Conservation (phyloP, 208 protist species). For the Leishmania mexicana region DNA sequence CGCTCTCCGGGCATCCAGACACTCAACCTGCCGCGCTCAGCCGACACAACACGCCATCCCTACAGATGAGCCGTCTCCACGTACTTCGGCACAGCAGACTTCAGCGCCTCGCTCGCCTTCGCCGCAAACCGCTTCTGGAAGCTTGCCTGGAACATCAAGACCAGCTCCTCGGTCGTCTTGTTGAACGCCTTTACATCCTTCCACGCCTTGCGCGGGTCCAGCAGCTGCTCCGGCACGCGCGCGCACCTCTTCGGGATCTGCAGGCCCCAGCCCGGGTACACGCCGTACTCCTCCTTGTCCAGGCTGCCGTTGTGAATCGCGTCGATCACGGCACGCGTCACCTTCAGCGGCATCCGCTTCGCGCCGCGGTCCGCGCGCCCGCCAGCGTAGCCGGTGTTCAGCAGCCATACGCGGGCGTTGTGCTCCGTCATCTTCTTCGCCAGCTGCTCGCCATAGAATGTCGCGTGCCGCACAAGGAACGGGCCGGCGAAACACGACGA, state of each 20-base stretch:
- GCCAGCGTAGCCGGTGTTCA: slow-evolving; percentile 96
- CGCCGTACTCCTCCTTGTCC: slow-evolving; percentile 60
- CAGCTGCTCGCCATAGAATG: slow-evolving; percentile 96
- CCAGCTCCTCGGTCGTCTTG: slow-evolving; percentile 80
- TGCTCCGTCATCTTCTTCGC: slow-evolving; percentile 92
- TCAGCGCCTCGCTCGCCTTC: slow-evolving; percentile 77
- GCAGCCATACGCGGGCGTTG: slow-evolving; percentile 88
- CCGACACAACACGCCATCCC: too few species aligned
- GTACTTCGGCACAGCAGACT: slow-evolving; percentile 83
- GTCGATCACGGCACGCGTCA: slow-evolving; percentile 95
- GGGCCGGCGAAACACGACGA: slow-evolving; percentile 95
- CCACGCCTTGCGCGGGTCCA: slow-evolving; percentile 93
- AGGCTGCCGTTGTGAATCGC: slow-evolving; percentile 95
- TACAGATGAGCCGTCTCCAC: slow-evolving; percentile 43
- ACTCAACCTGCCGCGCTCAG: too few species aligned
- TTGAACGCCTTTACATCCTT: slow-evolving; percentile 85
- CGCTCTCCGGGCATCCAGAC: too few species aligned
- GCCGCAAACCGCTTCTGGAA: slow-evolving; percentile 89
- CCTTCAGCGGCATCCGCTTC: slow-evolving; percentile 91
- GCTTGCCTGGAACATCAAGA: slow-evolving; percentile 93
- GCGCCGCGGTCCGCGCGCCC: slow-evolving; percentile 83
- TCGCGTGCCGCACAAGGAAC: slow-evolving; percentile 96
- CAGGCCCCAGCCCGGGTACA: slow-evolving; percentile 91
- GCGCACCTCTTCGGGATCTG: slow-evolving; percentile 77
- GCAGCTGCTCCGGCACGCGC: slow-evolving; percentile 84